Conservation (phyloP, 148 eudicot genomes). For the Hydrangea macrophylla region DNA sequence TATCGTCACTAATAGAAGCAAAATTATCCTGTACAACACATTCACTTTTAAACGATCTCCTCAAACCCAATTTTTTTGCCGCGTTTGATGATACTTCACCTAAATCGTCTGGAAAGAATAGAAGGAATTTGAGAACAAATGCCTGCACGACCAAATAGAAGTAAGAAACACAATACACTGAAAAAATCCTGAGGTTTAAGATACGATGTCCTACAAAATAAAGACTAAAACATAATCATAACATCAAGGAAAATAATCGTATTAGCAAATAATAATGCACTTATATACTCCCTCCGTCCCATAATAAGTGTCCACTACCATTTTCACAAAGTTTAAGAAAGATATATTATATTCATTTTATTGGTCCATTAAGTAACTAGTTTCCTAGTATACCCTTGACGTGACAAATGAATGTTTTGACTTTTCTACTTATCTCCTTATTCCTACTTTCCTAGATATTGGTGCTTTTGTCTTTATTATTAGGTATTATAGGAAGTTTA, state of each 20-base stretch:
- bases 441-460: no score
- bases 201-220: conserved; percentile 4
- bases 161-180: neutral
- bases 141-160: conserved; percentile 54
- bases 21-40: conserved; percentile 46
- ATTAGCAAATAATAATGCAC: no score
- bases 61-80: conserved; percentile 20
- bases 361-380: no score
- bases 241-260: neutral
- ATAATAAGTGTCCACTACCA: no score
- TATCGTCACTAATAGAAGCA: conserved; percentile 59
- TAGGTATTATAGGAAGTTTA: no score
- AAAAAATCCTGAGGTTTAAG: neutral
- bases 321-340: no score
- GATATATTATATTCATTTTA: no score
- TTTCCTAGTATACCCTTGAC: no score
- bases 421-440: no score
- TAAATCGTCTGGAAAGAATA: conserved; percentile 54
- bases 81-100: conserved; percentile 30
- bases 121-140: conserved; percentile 74
- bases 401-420: no score
- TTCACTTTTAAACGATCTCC: conserved; percentile 31
- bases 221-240: neutral
- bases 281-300: no score
- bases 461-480: no score